These are phyloP conservation scores for Fusarium sulawesiense DNA, from an alignment of 2,329 filamentous ascomycete species.

Conservation along the genomic window DNA sequence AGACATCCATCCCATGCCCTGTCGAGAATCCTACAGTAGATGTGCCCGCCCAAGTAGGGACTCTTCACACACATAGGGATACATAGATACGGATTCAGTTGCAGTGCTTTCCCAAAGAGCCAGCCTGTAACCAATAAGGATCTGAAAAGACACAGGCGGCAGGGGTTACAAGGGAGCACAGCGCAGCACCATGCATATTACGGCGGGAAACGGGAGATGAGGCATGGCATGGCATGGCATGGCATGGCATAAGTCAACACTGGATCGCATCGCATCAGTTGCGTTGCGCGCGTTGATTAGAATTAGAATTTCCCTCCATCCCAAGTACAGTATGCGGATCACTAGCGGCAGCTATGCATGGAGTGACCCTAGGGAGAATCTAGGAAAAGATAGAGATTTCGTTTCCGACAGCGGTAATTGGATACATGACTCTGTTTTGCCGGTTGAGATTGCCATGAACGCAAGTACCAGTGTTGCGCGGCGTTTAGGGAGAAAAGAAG, in stretches of 20 bases:
- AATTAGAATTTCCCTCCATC: neutral
- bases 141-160: constrained; percentile 6
- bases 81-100: constrained; percentile 17
- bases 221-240: constrained; percentile 29
- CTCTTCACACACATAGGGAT: constrained; percentile 11
- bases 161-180: constrained; percentile 25
- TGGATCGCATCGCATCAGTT: constrained; percentile 9
- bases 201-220: constrained; percentile 40
- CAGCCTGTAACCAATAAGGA: constrained; percentile 20
- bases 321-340: constrained; percentile 9
- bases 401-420: constrained; percentile 24
- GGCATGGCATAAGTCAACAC: constrained; percentile 9
- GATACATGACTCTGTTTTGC: constrained; percentile 24
- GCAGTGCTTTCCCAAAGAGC: constrained; percentile 22
- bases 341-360: constrained; percentile 17
- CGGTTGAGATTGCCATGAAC: constrained; percentile 13
- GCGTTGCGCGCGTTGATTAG: neutral
- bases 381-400: constrained; percentile 14
- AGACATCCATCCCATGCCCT: constrained; percentile 20
- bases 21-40: constrained; percentile 14
- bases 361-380: neutral
- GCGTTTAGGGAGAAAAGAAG: constrained; percentile 12
- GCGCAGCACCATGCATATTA: constrained; percentile 23
- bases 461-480: constrained; percentile 12
- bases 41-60: constrained; percentile 11